phyloP scores from a whole-genome alignment of 1,284 basidiomycete genomes.

The Boletus nobilissimus region DNA sequence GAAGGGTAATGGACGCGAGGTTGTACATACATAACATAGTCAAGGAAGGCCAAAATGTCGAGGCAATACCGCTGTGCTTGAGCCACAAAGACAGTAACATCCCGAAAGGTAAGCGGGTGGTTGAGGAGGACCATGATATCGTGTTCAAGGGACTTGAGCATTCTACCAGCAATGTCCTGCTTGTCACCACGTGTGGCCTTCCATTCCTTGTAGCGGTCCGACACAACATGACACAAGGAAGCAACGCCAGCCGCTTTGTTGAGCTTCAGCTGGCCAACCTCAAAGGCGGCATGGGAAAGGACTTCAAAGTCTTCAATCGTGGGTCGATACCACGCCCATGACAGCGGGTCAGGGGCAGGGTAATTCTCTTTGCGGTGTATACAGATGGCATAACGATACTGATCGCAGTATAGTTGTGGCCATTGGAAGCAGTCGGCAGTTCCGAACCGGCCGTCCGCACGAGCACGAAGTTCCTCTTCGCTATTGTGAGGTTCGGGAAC shows the following conservation, averaged over 20 bases:
- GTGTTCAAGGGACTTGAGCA: not conserved
- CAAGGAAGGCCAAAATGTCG: not conserved
- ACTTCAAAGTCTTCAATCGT: not conserved
- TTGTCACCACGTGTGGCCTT: not conserved
- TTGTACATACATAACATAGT: not conserved
- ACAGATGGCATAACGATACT: slow-evolving; percentile 13
- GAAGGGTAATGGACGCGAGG: not conserved
- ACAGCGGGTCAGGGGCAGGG: slow-evolving; percentile 7
- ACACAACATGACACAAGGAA: not conserved
- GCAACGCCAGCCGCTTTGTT: slow-evolving; percentile 8
- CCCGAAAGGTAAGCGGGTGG: slow-evolving; percentile 5
- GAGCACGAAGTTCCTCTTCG: not conserved
- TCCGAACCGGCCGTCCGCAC: slow-evolving; percentile 16
- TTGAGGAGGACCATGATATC: not conserved
- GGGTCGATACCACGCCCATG: slow-evolving; percentile 26
- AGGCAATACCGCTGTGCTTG: not conserved
- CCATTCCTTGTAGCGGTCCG: not conserved
- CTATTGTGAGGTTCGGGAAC: slow-evolving; percentile 13
- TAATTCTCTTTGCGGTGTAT: not conserved
- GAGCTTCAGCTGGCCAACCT: slow-evolving; percentile 8
- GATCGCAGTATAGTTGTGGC: slow-evolving; percentile 18
- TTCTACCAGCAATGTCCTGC: slow-evolving; percentile 5
- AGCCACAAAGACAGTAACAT: not conserved
- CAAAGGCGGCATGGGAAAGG: not conserved
- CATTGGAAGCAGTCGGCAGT: slow-evolving; percentile 26